Conservation (phyloP, 179 eudicot species). For the Corrigiola litoralis region DNA sequence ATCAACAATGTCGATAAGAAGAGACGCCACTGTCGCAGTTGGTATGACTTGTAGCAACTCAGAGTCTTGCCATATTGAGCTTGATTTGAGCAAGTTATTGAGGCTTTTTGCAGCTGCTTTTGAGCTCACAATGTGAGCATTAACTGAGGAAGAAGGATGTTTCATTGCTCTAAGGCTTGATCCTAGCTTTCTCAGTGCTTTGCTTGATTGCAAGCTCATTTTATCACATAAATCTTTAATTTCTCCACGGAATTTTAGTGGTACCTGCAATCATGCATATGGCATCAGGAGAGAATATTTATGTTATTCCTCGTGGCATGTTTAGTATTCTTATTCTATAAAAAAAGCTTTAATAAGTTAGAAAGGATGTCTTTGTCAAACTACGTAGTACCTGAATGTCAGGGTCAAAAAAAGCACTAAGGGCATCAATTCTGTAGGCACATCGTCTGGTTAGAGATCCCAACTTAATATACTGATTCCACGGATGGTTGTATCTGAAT, state of each 20-base stretch:
- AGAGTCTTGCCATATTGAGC: slow-evolving; percentile 17
- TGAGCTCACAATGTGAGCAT: slow-evolving; percentile 35
- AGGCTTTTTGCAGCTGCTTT: slow-evolving; percentile 43
- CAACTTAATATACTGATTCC: slow-evolving; percentile 53
- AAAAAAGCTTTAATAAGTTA: not conserved
- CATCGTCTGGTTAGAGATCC: slow-evolving; percentile 48
- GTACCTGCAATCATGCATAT: slow-evolving; percentile 21
- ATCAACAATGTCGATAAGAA: slow-evolving; percentile 42
- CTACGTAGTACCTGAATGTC: slow-evolving; percentile 33
- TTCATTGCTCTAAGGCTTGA: slow-evolving; percentile 37
- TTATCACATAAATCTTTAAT: slow-evolving; percentile 40
- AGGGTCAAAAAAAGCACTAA: slow-evolving; percentile 34
- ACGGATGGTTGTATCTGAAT: slow-evolving; percentile 58
- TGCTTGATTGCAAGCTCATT: slow-evolving; percentile 45
- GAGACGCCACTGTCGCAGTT: slow-evolving; percentile 45
- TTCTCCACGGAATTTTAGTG: slow-evolving; percentile 28
- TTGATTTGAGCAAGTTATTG: slow-evolving; percentile 29
- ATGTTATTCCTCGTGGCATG: not conserved
- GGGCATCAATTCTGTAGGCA: slow-evolving; percentile 56
- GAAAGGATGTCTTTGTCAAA: no score
- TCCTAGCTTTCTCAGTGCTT: slow-evolving; percentile 44
- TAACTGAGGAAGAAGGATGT: slow-evolving; percentile 24
- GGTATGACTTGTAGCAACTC: slow-evolving; percentile 39
- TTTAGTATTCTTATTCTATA: not conserved
- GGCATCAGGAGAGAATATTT: no score